Percentiles rank a stretch among this genome's conserved stretches.
These are phyloP conservation scores for Xylariomycetidae sp. DNA, from an alignment of 2,329 filamentous ascomycete genomes.

Conservation along the genomic window DNA sequence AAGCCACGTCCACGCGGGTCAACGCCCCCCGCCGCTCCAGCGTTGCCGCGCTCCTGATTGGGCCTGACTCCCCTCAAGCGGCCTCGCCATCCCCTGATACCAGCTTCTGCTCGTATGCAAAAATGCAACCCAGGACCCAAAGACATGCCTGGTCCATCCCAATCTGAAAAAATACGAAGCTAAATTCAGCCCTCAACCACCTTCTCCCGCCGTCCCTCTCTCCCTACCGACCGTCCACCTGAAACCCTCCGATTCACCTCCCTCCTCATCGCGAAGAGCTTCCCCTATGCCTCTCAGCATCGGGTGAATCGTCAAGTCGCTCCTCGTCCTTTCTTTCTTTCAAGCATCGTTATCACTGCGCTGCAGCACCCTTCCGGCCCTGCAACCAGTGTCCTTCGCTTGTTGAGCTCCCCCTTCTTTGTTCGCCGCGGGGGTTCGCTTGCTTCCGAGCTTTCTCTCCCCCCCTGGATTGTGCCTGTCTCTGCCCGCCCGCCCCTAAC, in stretches of 20 bases:
- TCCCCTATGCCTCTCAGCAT: conserved; percentile 15
- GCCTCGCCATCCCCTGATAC: too few relatives aligned
- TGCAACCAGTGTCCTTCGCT: conserved; percentile 17
- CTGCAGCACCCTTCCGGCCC: conserved; percentile 7
- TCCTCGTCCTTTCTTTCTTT: conserved; percentile 8
- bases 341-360: conserved; percentile 8
- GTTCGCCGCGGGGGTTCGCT: conserved; percentile 17
- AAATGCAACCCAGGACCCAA: too few relatives aligned
- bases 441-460: conserved; percentile 8
- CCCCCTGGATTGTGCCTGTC: conserved; percentile 14
- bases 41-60: too few relatives aligned
- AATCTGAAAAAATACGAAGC: conserved; percentile 22
- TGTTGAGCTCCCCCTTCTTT: conserved; percentile 13
- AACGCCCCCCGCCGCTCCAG: too few relatives aligned
- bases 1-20: too few relatives aligned
- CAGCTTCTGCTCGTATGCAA: too few relatives aligned
- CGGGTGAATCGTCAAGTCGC: conserved; percentile 20
- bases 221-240: too few relatives aligned
- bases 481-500: neutral
- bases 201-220: conserved; percentile 14
- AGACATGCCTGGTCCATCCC: too few relatives aligned
- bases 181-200: conserved; percentile 14
- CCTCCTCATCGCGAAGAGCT: conserved; percentile 14
- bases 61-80: too few relatives aligned
- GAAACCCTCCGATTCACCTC: conserved; percentile 14